phyloP scores from a whole-genome alignment of 768 basidiomycete genomes.

The Phylloporus sp. region DNA sequence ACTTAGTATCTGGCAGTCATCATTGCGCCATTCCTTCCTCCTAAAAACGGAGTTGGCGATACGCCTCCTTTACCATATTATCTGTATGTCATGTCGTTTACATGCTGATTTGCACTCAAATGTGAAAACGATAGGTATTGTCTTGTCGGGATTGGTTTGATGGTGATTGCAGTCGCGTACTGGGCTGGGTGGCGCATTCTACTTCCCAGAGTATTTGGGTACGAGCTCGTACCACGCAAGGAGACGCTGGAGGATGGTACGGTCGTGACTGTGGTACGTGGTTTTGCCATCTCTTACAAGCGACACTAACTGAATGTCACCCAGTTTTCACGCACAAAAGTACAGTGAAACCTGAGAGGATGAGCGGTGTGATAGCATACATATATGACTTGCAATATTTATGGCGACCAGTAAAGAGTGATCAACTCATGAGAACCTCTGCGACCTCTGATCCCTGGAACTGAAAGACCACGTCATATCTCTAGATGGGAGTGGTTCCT shows the following conservation, averaged over 20 bases:
- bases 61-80: slow-evolving; percentile 57
- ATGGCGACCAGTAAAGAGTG: too few relatives aligned
- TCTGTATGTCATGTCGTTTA: slow-evolving; percentile 27
- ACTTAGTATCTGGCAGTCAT: slow-evolving; percentile 33
- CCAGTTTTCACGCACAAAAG: too few relatives aligned
- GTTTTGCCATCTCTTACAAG: too few relatives aligned
- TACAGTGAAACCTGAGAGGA: too few relatives aligned
- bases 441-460: too few relatives aligned
- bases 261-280: slow-evolving; percentile 43
- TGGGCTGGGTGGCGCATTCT: slow-evolving; percentile 53
- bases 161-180: slow-evolving; percentile 44
- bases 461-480: too few relatives aligned
- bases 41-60: slow-evolving; percentile 49
- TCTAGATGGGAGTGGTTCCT: too few relatives aligned
- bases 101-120: background rate
- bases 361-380: too few relatives aligned
- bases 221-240: slow-evolving; percentile 45
- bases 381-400: too few relatives aligned
- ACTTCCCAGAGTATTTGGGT: slow-evolving; percentile 47
- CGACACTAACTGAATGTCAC: too few relatives aligned
- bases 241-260: slow-evolving; percentile 49
- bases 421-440: too few relatives aligned
- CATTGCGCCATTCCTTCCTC: slow-evolving; percentile 50
- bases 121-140: slow-evolving; percentile 37
- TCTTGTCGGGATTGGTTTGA: slow-evolving; percentile 48